A percentile compares a stretch with the other conserved stretches of the same genome.
phyloP scores from a whole-genome alignment of 2,329 filamentous ascomycete species.

The Colletotrichum graminicola region DNA sequence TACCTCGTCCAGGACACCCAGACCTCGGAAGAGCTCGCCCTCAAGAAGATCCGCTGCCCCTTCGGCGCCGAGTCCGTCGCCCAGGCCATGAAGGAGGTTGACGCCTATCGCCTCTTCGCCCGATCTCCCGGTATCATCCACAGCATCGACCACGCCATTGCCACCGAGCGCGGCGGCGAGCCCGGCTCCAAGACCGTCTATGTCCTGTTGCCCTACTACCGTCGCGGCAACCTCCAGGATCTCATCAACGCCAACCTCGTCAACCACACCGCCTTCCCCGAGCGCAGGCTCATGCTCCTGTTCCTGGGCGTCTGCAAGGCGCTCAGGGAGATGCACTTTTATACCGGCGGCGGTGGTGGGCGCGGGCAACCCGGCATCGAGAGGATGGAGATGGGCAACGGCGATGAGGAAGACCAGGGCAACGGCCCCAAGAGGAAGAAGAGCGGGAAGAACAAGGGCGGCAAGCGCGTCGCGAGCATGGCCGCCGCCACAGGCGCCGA shows the following conservation, averaged over 20 bases:
- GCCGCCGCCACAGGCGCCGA: slow-evolving; percentile 61
- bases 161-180: slow-evolving; percentile 75
- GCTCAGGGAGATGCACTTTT: slow-evolving; percentile 91
- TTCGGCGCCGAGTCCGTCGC: slow-evolving; percentile 97
- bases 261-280: slow-evolving; percentile 91
- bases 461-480: slow-evolving; percentile 46
- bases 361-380: slow-evolving; percentile 49
- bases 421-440: slow-evolving; percentile 50
- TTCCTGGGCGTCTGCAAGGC: slow-evolving; percentile 94
- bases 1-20: slow-evolving; percentile 96
- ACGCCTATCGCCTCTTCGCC: slow-evolving; percentile 92
- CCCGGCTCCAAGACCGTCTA: slow-evolving; percentile 89
- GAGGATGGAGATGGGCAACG: slow-evolving; percentile 65
- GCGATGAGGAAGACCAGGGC: slow-evolving; percentile 55
- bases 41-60: slow-evolving; percentile 99
- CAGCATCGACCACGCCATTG: slow-evolving; percentile 84
- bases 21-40: slow-evolving; percentile 86
- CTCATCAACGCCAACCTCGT: slow-evolving; percentile 99
- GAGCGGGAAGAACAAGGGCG: slow-evolving; percentile 54
- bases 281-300: slow-evolving; percentile 86
- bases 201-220: slow-evolving; percentile 94
- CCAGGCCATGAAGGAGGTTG: slow-evolving; percentile 95
- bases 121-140: slow-evolving; percentile 89
- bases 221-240: slow-evolving; percentile 95
- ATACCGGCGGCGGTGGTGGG: slow-evolving; percentile 64